These are phyloP conservation scores for Hibiscus mutabilis DNA, from an alignment of 345 rosid genomes.

Conservation along the genomic window DNA sequence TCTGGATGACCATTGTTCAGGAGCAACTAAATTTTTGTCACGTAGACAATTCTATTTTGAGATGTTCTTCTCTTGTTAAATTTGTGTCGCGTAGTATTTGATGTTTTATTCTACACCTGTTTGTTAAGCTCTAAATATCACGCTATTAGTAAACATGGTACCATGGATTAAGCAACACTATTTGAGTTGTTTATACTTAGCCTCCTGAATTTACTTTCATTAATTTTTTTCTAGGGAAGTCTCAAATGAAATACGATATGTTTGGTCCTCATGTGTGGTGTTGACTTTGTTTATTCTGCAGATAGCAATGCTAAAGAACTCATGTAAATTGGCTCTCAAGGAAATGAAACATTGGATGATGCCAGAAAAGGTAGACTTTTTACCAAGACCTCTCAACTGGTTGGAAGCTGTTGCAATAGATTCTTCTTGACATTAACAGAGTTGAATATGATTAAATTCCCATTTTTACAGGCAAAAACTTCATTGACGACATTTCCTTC, in stretches of 20 bases:
- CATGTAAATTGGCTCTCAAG: slow-evolving; percentile 56
- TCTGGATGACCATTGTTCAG: not conserved
- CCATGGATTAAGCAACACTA: not conserved
- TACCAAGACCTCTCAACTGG: not conserved
- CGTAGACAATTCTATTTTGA: not conserved
- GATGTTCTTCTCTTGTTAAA: not conserved
- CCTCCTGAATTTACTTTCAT: not conserved
- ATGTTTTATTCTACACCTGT: not conserved
- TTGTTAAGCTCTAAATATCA: too few relatives aligned
- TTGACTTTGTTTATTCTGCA: slow-evolving; percentile 28
- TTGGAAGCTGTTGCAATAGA: slow-evolving; percentile 32
- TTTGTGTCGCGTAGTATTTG: not conserved
- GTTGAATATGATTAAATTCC: slow-evolving; percentile 5
- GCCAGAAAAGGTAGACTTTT: slow-evolving; percentile 61
- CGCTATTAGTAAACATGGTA: not conserved
- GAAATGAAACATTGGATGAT: slow-evolving; percentile 68
- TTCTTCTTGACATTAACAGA: slow-evolving; percentile 31
- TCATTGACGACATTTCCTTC: slow-evolving; percentile 76
- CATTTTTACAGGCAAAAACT: slow-evolving; percentile 59
- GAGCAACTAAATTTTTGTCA: not conserved
- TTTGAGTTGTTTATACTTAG: not conserved
- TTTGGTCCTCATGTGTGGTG: not conserved
- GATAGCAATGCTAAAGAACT: slow-evolving; percentile 55
- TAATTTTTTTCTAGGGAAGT: not conserved
- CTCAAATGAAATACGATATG: not conserved